Conservation (phyloP, 257 asterid species). For the Solanum okadae region DNA sequence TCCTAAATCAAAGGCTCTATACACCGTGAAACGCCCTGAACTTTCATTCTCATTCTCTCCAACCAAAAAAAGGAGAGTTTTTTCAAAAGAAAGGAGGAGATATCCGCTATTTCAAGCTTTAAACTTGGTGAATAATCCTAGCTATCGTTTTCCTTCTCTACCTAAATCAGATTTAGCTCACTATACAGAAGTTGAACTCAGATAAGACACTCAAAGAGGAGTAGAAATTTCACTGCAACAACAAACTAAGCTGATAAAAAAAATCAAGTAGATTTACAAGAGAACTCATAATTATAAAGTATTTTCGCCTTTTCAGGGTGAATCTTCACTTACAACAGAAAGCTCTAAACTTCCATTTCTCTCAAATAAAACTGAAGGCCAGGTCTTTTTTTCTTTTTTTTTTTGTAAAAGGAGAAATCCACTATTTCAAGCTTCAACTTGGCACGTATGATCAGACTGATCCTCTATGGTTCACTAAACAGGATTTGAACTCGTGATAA, state of each 20-base stretch:
- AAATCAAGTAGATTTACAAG: background rate
- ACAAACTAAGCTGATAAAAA: background rate
- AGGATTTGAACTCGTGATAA: background rate
- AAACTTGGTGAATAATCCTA: background rate
- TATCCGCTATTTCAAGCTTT: background rate
- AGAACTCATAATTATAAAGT: background rate
- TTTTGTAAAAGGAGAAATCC: background rate
- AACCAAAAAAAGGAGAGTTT: background rate
- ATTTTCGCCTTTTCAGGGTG: background rate
- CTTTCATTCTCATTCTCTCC: background rate
- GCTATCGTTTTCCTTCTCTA: background rate
- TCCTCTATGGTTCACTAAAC: background rate
- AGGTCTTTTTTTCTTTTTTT: background rate
- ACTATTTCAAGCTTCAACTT: background rate
- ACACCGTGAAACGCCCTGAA: background rate
- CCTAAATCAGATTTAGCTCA: background rate
- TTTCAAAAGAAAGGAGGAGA: background rate
- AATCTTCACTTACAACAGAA: background rate
- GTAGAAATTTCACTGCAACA: background rate
- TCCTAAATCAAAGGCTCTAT: background rate
- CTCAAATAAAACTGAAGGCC: background rate
- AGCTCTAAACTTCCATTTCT: background rate
- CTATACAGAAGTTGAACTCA: background rate
- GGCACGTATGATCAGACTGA: background rate
- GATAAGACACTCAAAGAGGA: background rate